A percentile compares a stretch with the other conserved stretches of the same genome.
These are phyloP conservation scores for Eutrema salsugineum DNA, from an alignment of 441 rosid genomes.

Conservation along the genomic window DNA sequence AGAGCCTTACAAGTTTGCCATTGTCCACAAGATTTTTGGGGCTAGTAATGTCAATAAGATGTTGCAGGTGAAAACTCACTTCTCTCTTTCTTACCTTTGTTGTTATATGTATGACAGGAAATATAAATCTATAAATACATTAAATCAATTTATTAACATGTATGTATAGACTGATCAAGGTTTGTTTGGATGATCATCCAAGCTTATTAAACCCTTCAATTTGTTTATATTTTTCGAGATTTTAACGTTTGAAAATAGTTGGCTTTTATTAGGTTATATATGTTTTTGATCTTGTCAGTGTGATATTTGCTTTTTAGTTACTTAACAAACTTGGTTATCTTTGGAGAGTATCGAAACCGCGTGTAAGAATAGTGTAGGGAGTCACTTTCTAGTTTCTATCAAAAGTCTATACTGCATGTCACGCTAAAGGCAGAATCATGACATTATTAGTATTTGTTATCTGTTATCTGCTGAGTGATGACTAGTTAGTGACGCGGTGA, in stretches of 20 bases:
- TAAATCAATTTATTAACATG: background rate
- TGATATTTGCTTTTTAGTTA: background rate
- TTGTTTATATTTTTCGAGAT: background rate
- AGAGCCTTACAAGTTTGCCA: constrained; percentile 86
- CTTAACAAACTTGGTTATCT: background rate
- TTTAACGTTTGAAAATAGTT: background rate
- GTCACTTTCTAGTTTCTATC: constrained; percentile 29
- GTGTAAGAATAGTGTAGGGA: constrained; percentile 28
- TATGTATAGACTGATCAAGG: background rate
- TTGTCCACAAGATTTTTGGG: constrained; percentile 84
- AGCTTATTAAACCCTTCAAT: background rate
- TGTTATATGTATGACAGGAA: background rate
- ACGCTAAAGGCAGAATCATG: constrained; percentile 20
- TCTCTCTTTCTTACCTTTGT: background rate
- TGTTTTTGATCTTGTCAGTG: constrained; percentile 2
- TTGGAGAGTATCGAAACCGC: constrained; percentile 33
- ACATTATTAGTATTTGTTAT: constrained; percentile 4
- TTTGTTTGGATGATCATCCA: background rate
- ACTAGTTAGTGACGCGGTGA: constrained; percentile 10
- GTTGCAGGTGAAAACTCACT: constrained; percentile 61
- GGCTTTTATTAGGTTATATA: background rate
- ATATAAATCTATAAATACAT: background rate
- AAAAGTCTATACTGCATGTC: constrained; percentile 31
- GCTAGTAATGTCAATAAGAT: constrained; percentile 93
- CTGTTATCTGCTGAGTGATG: no score